Percentiles rank a stretch among this genome's conserved stretches.
phyloP scores from a whole-genome alignment of 1,284 basidiomycete species.

The Microbotryum violaceum region DNA sequence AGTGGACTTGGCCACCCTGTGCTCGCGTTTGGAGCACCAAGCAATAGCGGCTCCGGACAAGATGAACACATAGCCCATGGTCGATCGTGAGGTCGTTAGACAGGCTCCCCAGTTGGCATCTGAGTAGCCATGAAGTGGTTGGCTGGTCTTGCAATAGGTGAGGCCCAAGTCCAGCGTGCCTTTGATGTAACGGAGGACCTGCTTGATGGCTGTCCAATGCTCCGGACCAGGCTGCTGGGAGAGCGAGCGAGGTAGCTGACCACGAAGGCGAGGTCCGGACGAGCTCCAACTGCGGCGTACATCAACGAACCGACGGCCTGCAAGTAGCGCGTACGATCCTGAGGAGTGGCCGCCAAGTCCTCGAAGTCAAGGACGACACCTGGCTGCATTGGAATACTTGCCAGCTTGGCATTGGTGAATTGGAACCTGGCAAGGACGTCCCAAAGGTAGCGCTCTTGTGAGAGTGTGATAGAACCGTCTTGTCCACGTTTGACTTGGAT shows the following conservation, averaged over 20 bases:
- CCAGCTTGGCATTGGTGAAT: slow-evolving; percentile 39
- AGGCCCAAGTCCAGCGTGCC: slow-evolving; percentile 34
- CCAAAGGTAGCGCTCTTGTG: slow-evolving; percentile 40
- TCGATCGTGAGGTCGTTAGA: slow-evolving; percentile 18
- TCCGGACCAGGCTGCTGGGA: too few relatives aligned
- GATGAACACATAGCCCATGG: slow-evolving; percentile 39
- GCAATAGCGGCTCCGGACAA: slow-evolving; percentile 39
- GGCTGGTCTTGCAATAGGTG: slow-evolving; percentile 9
- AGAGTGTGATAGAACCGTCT: too few relatives aligned
- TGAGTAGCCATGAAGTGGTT: slow-evolving; percentile 6
- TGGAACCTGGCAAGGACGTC: slow-evolving; percentile 40
- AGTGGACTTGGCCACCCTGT: slow-evolving; percentile 40
- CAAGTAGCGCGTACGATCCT: too few relatives aligned
- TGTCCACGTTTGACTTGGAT: too few relatives aligned
- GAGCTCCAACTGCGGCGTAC: too few relatives aligned
- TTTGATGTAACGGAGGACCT: slow-evolving; percentile 35
- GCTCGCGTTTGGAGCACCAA: slow-evolving; percentile 44
- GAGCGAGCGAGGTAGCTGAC: too few relatives aligned
- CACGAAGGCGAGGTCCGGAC: too few relatives aligned
- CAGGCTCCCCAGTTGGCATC: slow-evolving; percentile 4
- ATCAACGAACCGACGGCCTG: too few relatives aligned
- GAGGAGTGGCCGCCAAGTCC: background rate
- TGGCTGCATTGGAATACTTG: slow-evolving; percentile 16
- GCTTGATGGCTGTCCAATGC: too few relatives aligned
- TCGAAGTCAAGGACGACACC: background rate